Base-by-base conservation (phyloP, 352 stramenopile genomes). In the Pythium graminicola region DNA sequence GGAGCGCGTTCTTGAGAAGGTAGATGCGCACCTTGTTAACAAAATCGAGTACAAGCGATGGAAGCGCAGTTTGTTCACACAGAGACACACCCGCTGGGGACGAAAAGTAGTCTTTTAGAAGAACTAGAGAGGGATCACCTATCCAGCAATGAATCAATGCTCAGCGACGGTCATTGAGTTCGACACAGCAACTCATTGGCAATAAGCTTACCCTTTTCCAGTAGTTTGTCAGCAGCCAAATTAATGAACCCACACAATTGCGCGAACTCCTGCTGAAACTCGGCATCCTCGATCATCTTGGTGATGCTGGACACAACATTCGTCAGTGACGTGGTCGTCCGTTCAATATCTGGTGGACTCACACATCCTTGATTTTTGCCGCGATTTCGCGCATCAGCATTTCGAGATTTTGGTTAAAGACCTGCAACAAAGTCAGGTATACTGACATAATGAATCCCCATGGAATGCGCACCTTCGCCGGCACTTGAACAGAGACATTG, bases 31-130 rank as follows among this genome's bases (percentile, higher is more conserved):
- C 62, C 43, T 76, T 86, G 23, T 70, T 63, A 9, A 86, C 47
- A 40, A 86, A 84, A 52, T 87, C 80, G 20, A 89, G 43, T 8
- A 82, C 67, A 13, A 91, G 54, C 14, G 80, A 86, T 7, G 74
- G 76, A 35, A 91, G 81, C 27, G 73, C 71, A 0, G 70, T 83
- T 60, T 88, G 75, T 6, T 91, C 77, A 47, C 80, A 87, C n/a
- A 89, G 48, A 1, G 48, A 48, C 11, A 65, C 26, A 2, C 80
- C 80, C 1, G 63, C 41, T 0, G 65, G 19, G 2, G 70, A 75
- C 1, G 64, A 64, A 54, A 88, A 87, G 33, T 85, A 91, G 20
- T 54, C 65, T 42, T 67, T 72, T 28, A 86, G 42, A 10, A 69
- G 38, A 2, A 76, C 45, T 2, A 69, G 14, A 5, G 73, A 67